Evolutionary conservation across 352 stramenopile species (phyloP), one percentile per base, ranked within the genome.

Genomic region (Pythium monospermum): DNA sequence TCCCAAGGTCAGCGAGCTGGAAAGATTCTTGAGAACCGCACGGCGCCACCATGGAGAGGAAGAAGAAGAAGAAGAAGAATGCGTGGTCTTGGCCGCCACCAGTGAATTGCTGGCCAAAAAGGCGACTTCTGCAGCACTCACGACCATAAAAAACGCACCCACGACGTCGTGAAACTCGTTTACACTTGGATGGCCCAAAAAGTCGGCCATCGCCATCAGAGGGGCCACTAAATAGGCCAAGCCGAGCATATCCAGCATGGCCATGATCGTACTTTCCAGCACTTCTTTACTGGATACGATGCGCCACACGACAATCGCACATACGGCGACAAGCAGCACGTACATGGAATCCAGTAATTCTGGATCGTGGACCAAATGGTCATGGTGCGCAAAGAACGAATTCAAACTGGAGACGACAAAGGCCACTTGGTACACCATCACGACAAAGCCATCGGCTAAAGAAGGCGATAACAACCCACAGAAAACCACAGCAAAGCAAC

Each of bases 181-280:
- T 1, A 73, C 60, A 23, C 64, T 31, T 2, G 74, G 74, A 36
- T 85, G 61, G 25, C 75, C 64, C 2, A 87, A 49, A 32, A 83
- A 74, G 49, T 84, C 74, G 1, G 69, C 59, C 12, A 79, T 65
- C 25, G 81, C 74, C 68, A 84, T 81, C 65, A 87, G 71, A n/a
- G 79, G 74, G n/a, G 70, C 49, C 8, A 76, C 62, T 38, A 87
- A 42, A 28, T 80, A 76, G 28, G 76, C 65, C 32, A 87, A 36
- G 0, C 69, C 73, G 32, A 83, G 46, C 3, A 77, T 73, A 51
- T 87, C 76, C 40, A 85, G 56, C 32, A 68, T 51, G n/a, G 75
- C 53, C 59, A 77, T 71, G 28, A 85, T 35, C 18, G 69, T 66
- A 16, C 69, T 85, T 23, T 81, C 65, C 28, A 84, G 45, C 2